phyloP scores from a whole-genome alignment of 768 basidiomycete genomes.

The Boletus pseudo-olivaceus region DNA sequence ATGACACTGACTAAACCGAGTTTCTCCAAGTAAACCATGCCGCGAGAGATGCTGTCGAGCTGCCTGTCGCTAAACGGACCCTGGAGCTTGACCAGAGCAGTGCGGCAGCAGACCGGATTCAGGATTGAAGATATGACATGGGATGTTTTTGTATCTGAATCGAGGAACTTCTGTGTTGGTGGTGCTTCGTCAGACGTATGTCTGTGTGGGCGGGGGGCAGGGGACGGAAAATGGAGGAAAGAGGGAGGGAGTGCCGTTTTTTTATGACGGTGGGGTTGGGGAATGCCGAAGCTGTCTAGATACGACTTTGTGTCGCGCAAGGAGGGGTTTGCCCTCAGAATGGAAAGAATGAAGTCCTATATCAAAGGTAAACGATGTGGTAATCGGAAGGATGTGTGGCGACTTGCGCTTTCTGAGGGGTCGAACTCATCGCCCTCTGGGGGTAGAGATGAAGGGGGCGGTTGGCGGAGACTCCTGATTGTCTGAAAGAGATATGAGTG shows the following conservation, averaged over 20 bases:
- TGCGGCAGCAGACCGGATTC: constrained; percentile 79
- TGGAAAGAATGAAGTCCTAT: constrained; percentile 95
- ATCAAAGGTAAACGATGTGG: constrained; percentile 7
- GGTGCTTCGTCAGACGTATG: constrained; percentile 2
- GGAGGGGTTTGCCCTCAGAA: constrained; percentile 90
- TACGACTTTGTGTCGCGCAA: constrained; percentile 87
- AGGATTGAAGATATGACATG: constrained; percentile 70
- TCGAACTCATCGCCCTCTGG: constrained; percentile 25
- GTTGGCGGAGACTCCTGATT: constrained; percentile 28
- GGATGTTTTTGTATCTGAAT: constrained; percentile 37
- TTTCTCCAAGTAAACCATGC: constrained; percentile 93
- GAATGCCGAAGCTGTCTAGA: constrained; percentile 84
- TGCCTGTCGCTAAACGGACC: constrained; percentile 93
- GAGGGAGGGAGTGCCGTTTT: constrained; percentile 20
- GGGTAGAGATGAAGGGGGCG: constrained; percentile 1
- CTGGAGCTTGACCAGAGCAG: constrained; percentile 94
- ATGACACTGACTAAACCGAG: constrained; percentile 95
- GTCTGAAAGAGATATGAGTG: constrained; percentile 28
- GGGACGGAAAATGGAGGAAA: constrained; percentile 26
- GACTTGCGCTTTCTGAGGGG: constrained; percentile 49
- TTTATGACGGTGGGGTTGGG: constrained; percentile 37
- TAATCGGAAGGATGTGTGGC: not conserved
- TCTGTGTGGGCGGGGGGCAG: constrained; percentile 15
- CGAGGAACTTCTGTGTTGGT: constrained; percentile 28
- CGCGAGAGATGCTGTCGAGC: constrained; percentile 88